Conservation (phyloP, 495 filamentous ascomycete genomes). For the Aspergillus sparsus region DNA sequence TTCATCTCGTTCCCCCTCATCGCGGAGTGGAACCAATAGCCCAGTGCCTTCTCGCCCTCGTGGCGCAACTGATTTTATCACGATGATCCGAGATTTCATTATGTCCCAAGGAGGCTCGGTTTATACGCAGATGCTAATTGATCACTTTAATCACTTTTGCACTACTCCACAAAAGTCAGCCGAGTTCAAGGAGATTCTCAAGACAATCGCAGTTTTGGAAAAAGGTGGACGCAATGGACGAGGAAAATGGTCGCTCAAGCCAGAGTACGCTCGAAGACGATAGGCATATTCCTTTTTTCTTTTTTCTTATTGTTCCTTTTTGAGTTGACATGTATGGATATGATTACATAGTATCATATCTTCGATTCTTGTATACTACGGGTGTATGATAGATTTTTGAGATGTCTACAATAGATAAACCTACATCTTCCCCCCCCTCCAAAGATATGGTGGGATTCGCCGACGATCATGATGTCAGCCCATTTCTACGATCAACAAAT, state of each 20-base stretch:
- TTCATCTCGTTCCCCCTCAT: conserved; percentile 35
- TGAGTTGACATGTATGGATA: too few relatives aligned
- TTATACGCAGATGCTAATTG: conserved; percentile 72
- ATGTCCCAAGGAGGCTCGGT: conserved; percentile 67
- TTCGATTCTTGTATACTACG: neutral
- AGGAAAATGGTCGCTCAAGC: conserved; percentile 62
- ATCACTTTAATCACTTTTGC: conserved; percentile 73
- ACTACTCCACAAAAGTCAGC: conserved; percentile 52
- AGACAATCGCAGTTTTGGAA: conserved; percentile 58
- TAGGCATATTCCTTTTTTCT: neutral
- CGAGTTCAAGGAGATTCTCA: conserved; percentile 66
- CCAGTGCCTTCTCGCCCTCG: conserved; percentile 30
- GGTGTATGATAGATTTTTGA: too few relatives aligned
- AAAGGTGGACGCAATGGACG: conserved; percentile 54
- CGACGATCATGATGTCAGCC: neutral
- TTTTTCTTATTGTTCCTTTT: too few relatives aligned
- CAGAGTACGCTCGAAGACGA: conserved; percentile 48
- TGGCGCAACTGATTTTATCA: conserved; percentile 60
- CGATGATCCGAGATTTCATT: conserved; percentile 74
- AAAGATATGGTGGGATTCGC: too few relatives aligned
- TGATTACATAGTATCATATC: too few relatives aligned
- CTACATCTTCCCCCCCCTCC: neutral
- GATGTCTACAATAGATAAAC: neutral
- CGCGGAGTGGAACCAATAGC: conserved; percentile 36
- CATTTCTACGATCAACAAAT: neutral